Evolutionary conservation across 208 protist species (phyloP).

Genomic region (Leptomonas pyrrhocoris): DNA sequence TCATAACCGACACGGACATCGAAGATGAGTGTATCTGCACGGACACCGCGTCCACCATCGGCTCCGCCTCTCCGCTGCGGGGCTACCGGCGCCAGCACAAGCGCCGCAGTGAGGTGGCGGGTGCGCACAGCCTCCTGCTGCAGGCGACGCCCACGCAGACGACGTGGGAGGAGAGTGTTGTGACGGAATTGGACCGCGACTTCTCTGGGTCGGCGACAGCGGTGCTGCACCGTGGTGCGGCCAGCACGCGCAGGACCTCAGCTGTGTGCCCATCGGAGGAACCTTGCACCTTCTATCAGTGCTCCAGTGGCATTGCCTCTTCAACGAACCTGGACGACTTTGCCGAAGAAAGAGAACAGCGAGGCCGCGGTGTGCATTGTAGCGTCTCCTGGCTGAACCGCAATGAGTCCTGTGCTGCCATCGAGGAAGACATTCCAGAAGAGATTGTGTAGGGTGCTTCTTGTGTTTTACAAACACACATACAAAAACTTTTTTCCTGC

Average conservation of each 20-base stretch:
- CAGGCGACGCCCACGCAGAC: not conserved
- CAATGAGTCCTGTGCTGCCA: not conserved
- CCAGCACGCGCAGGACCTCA: not conserved
- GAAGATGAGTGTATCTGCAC: slow-evolving; percentile 19
- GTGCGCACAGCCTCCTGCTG: not conserved
- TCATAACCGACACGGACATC: slow-evolving; percentile 30
- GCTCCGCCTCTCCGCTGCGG: not conserved
- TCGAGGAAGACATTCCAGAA: not conserved
- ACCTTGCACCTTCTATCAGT: not conserved
- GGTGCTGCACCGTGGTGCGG: not conserved
- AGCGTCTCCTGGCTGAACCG: not conserved
- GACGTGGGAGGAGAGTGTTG: not conserved
- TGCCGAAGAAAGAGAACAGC: not conserved
- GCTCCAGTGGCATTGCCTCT: not conserved
- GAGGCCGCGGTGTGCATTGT: too few species aligned
- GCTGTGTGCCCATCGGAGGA: not conserved
- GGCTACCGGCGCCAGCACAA: not conserved
- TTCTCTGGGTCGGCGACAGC: not conserved
- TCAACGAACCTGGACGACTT: not conserved
- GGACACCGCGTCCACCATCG: not conserved
- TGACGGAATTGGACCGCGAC: slow-evolving; percentile 1
- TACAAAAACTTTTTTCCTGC: too few species aligned
- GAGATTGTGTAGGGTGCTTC: not conserved
- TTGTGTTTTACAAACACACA: too few species aligned
- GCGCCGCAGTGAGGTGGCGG: not conserved